Base-by-base conservation (phyloP, 2,329 filamentous ascomycete species). In the Phialophora tarda region DNA sequence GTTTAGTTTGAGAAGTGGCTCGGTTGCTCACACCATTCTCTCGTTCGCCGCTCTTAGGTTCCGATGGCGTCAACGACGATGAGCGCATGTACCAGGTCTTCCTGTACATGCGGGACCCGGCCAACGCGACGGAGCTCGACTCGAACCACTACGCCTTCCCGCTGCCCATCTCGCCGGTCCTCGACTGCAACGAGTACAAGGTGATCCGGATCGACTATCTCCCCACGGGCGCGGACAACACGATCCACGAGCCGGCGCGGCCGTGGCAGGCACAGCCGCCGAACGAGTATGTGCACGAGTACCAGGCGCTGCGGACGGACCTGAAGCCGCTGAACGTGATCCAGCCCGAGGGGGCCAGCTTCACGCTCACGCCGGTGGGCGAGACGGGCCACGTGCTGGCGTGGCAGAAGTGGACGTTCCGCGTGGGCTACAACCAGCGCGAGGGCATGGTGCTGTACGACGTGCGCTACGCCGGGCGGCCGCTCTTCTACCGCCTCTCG, bases 111-210 rank as follows among this genome's bases (percentile, higher is more conserved):
- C 81, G 86, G 24, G 88, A 89, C 69, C 86, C 87, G 2, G 77
- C 80, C 32, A 88, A 90, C 73, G 72, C 85, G 0, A 74, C 78
- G 6, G 85, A 89, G 72, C 76, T 78, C n/a, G 88, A 91, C 73
- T 85, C 85, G 50, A 90, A 89, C 73, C 87, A 91, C 74, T 91
- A 91, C 73, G 86, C 89, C 0, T 84, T 89, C 70, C 89, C 89
- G 0, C 78, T 90, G 1, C 82, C 85, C n/a, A 86, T 89, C 68
- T 89, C 87, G 1, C 88, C 89, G 0, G 88, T 91, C 23, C 80
- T 92, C 50, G 87, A 88, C 73, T 84, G 84, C 0, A 82, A 83
- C 48, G 86, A 82, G 1, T 84, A 86, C 78, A 86, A 88, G 73
- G 83, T 92, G 44, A 83, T 90, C 54, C 85, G 89, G 11, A 89